Evolutionary conservation across 2,329 filamentous ascomycete genomes (phyloP).

Genomic region (Aphanocladium album): DNA sequence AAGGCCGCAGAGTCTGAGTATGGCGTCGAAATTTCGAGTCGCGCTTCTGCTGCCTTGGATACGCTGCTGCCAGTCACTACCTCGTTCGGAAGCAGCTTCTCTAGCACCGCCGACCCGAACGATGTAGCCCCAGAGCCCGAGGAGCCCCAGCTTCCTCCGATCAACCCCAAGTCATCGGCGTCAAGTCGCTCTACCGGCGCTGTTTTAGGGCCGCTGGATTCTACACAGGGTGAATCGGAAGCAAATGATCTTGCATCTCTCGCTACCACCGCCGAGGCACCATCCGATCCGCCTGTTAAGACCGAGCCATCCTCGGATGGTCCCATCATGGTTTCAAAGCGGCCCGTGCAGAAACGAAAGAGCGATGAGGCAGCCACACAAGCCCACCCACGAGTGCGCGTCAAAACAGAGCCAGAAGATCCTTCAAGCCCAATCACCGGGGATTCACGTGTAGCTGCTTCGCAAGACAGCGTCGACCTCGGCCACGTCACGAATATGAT

Average conservation of each 20-base stretch:
- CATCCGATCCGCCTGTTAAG: slow-evolving; percentile 32
- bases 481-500: slow-evolving; percentile 29
- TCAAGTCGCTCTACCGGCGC: not conserved
- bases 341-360: slow-evolving; percentile 44
- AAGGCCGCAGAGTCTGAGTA: slow-evolving; percentile 36
- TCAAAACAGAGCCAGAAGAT: slow-evolving; percentile 39
- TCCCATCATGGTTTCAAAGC: slow-evolving; percentile 47
- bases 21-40: slow-evolving; percentile 25
- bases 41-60: not conserved
- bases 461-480: slow-evolving; percentile 57
- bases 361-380: slow-evolving; percentile 23
- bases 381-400: slow-evolving; percentile 22
- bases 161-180: slow-evolving; percentile 19
- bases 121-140: slow-evolving; percentile 10
- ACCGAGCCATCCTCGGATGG: slow-evolving; percentile 50
- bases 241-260: slow-evolving; percentile 22
- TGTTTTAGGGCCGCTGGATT: slow-evolving; percentile 18
- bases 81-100: slow-evolving; percentile 7
- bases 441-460: slow-evolving; percentile 20
- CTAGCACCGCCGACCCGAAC: slow-evolving; percentile 6
- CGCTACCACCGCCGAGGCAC: slow-evolving; percentile 9
- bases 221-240: slow-evolving; percentile 25
- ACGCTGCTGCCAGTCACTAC: not conserved
- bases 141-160: slow-evolving; percentile 23
- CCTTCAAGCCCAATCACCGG: slow-evolving; percentile 24